Evolutionary conservation across 1,284 basidiomycete genomes (phyloP), one percentile per base, ranked within the genome.

Genomic region (Fomitopsis schrenkii): DNA sequence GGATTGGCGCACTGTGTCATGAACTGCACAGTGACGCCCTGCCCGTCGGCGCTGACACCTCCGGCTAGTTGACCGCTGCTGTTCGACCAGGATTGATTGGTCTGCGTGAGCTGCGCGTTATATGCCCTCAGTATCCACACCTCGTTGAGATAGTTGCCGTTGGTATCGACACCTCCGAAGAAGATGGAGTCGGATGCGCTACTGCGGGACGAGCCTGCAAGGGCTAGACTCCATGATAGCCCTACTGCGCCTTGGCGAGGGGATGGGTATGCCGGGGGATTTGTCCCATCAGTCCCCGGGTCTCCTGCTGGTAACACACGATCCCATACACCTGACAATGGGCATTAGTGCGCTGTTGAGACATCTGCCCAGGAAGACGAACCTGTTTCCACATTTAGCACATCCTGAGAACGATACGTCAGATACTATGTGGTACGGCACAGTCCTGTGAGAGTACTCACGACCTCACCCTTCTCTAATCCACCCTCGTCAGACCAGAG

Each of bases 61-160:
- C 81, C 80, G 67, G 80, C 76, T 46, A 92, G 76, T 12, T 72
- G 64, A 0, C 90, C 91, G 63, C 87, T 85, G 67, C 79, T 90
- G 8, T 86, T 86, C 44, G 80, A 72, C 89, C 88, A 91, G 2
- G 75, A 74, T 57, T 80, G 74, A 59, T 79, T 78, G 0, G 84
- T 81, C n/a, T 80, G 66, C 2, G 81, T 82, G 50, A 90, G 68
- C 36, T 79, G 73, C 8, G 77, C 88, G 61, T 80, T 79, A 71
- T 92, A 92, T 2, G 88, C 82, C 57, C 91, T 79, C 62, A 93
- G 77, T 17, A 93, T 71, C 91, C 91, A 93, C 9, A 93, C 70
- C 57, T 93, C 91, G 48, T 83, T 80, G 3, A 91, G 77, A 68
- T 90, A 87, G 45, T 79, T 82, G 19, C 91, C 91, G 58, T 76